phyloP scores from a whole-genome alignment of 2,329 filamentous ascomycete genomes.

The Clarireedia sp. region DNA sequence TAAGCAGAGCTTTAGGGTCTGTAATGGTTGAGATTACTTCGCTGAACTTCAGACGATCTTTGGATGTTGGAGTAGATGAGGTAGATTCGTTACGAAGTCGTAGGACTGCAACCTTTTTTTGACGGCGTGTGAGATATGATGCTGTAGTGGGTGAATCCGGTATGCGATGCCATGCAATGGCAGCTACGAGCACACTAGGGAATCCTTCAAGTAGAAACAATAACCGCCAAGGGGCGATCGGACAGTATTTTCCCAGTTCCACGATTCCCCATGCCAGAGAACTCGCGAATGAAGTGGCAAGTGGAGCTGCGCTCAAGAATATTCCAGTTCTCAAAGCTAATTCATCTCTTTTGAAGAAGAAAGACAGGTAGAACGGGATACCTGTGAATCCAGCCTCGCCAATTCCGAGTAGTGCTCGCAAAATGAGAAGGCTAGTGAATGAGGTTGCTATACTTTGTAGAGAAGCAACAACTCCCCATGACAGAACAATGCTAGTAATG shows the following conservation, averaged over 20 bases:
- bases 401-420: slow-evolving; percentile 51
- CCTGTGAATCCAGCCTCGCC: slow-evolving; percentile 59
- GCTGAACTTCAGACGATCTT: slow-evolving; percentile 39
- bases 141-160: slow-evolving; percentile 68
- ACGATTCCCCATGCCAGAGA: slow-evolving; percentile 73
- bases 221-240: slow-evolving; percentile 77
- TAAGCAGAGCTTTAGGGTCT: slow-evolving; percentile 67
- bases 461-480: slow-evolving; percentile 74
- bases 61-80: slow-evolving; percentile 4
- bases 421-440: slow-evolving; percentile 49
- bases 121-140: slow-evolving; percentile 51
- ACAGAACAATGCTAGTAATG: slow-evolving; percentile 55
- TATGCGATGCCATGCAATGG: slow-evolving; percentile 65
- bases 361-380: slow-evolving; percentile 56
- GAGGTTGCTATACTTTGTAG: slow-evolving; percentile 60
- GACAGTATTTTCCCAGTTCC: slow-evolving; percentile 53
- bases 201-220: slow-evolving; percentile 81
- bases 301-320: slow-evolving; percentile 76
- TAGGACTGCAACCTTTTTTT: slow-evolving; percentile 62
- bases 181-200: slow-evolving; percentile 67
- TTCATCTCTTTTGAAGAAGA: slow-evolving; percentile 60
- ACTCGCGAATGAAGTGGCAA: slow-evolving; percentile 77
- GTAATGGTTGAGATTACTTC: slow-evolving; percentile 51
- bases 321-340: slow-evolving; percentile 78
- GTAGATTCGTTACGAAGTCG: slow-evolving; percentile 45